These are phyloP conservation scores for Candida wancherniae DNA, from an alignment of 805 yeast species.

Conservation along the genomic window DNA sequence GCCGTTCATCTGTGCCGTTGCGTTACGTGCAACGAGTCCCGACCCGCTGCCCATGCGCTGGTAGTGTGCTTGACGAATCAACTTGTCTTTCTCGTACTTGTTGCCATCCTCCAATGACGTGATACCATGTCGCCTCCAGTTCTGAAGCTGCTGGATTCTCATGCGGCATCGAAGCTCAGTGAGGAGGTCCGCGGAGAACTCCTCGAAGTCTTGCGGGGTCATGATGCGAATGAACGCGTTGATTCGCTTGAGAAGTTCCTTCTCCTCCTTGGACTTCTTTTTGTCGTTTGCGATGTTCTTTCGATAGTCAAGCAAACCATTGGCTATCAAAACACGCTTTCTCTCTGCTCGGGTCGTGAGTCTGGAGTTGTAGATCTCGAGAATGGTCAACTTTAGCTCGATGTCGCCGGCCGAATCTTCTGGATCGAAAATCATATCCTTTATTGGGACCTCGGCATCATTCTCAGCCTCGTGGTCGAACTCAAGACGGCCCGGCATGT, in stretches of 20 bases:
- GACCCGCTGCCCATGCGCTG: slow-evolving; percentile 49
- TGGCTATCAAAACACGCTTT: slow-evolving; percentile 73
- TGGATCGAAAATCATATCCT: slow-evolving; percentile 92
- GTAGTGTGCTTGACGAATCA: slow-evolving; percentile 56
- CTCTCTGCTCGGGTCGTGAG: slow-evolving; percentile 90
- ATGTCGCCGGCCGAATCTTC: slow-evolving; percentile 88
- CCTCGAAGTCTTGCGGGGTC: slow-evolving; percentile 75
- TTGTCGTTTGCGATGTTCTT: slow-evolving; percentile 79
- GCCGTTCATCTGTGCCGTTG: slow-evolving; percentile 12
- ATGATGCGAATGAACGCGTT: slow-evolving; percentile 80
- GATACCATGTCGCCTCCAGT: slow-evolving; percentile 88
- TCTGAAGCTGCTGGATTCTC: slow-evolving; percentile 85
- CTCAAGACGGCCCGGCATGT: slow-evolving; percentile 97
- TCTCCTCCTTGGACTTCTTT: slow-evolving; percentile 81
- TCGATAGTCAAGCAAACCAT: slow-evolving; percentile 78
- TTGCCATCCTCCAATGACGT: slow-evolving; percentile 77
- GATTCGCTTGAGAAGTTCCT: slow-evolving; percentile 68
- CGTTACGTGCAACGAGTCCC: slow-evolving; percentile 16
- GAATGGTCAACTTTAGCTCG: slow-evolving; percentile 78
- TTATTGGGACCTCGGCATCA: slow-evolving; percentile 90
- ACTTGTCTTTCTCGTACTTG: slow-evolving; percentile 84
- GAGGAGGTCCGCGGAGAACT: slow-evolving; percentile 66
- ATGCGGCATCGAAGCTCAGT: slow-evolving; percentile 75
- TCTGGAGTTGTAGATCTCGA: slow-evolving; percentile 86
- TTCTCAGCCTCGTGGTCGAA: slow-evolving; percentile 96